Conservation (phyloP, 1,139 yeast genomes). For the Sugiyamaella novakii region DNA sequence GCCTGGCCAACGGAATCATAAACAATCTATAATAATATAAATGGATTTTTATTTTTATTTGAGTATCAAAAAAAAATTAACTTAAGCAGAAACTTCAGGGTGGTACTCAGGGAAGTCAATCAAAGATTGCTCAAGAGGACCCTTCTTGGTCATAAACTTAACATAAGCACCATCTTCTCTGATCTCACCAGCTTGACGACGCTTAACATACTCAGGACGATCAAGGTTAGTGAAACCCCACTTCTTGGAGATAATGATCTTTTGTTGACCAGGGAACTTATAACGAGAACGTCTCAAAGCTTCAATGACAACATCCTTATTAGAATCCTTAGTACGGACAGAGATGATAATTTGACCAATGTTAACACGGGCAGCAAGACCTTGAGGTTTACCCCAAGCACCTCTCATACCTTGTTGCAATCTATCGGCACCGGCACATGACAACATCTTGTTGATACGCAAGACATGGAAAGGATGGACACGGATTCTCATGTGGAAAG, state of each 20-base stretch:
- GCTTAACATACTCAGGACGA: conserved; percentile 95
- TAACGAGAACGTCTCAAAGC: conserved; percentile 99
- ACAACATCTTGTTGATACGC: conserved; percentile 99
- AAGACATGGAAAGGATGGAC: conserved; percentile 99
- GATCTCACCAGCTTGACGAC: conserved; percentile 96
- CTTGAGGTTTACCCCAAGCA: conserved; percentile 99
- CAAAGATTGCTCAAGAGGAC: conserved; percentile 91
- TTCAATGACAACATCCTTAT: conserved; percentile 97
- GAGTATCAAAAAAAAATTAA: conserved; percentile 1
- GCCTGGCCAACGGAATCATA: too few species aligned
- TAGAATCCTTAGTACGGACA: conserved; percentile 96
- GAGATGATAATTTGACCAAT: conserved; percentile 99
- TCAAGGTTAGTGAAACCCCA: conserved; percentile 99
- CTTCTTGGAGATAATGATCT: conserved; percentile 97
- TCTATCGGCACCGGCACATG: conserved; percentile 99
- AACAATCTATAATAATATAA: too few species aligned
- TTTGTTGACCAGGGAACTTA: conserved; percentile 99
- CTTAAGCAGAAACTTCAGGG: conserved; percentile 17
- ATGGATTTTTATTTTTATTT: conserved; percentile 5
- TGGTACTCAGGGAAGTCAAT: conserved; percentile 89
- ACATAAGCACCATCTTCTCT: conserved; percentile 99
- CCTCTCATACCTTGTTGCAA: conserved; percentile 99
- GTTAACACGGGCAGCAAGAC: conserved; percentile 98
- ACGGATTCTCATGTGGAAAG: conserved; percentile 99
- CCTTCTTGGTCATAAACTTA: conserved; percentile 96